Base-by-base conservation (phyloP, 2,329 filamentous ascomycete genomes). In the Leptographium radiaticola region DNA sequence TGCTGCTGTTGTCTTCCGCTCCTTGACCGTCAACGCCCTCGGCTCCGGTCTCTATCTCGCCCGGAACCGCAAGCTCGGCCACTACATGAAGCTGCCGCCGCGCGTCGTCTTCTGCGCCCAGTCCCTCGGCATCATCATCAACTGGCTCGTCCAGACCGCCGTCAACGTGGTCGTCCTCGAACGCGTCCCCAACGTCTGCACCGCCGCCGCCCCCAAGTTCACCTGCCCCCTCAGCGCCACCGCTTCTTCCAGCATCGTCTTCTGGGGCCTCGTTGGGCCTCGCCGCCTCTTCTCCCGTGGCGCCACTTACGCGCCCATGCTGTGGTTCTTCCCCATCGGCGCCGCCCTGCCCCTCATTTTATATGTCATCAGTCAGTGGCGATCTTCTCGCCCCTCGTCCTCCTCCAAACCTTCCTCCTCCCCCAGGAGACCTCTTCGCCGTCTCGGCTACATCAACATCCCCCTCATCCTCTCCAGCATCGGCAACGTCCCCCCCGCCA, bases 1-100 rank as follows among this genome's bases (percentile, higher is more conserved):
- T 55, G 81, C 82, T 49, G 82, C 86, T 75, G 87, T 87, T 82
- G 75, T 87, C 69, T 87, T 87, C 70, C 86, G 86, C 45, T 48
- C 30, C 31, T 15, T 48, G 30, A 67, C 81, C 48, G 84, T 84
- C 62, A 77, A 85, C 54, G 79, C 73, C 66, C 83, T 84, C 78
- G 72, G 71, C 16, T 79, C 84, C 63, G 81, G 77, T 0, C 70
- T 84, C 49, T 80, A 77, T 63, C 84, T 84, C 63, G 70, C 74
- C 6, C 78, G 82, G 63, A 81, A 84, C 59, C 71, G 84, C 60
- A 84, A 84, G 64, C 71, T 83, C 2, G 81, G 77, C 16, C 81
- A 85, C 63, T 86, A 86, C 68, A 84, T 84, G 77, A 77, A 76
- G 65, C 72, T 76, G 1, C 78, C 80, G 2, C 80, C 78, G 7